A percentile compares a stretch with the other conserved stretches of the same genome.
phyloP scores from a whole-genome alignment of 257 asterid genomes.

The Dorcoceras hygrometricum region DNA sequence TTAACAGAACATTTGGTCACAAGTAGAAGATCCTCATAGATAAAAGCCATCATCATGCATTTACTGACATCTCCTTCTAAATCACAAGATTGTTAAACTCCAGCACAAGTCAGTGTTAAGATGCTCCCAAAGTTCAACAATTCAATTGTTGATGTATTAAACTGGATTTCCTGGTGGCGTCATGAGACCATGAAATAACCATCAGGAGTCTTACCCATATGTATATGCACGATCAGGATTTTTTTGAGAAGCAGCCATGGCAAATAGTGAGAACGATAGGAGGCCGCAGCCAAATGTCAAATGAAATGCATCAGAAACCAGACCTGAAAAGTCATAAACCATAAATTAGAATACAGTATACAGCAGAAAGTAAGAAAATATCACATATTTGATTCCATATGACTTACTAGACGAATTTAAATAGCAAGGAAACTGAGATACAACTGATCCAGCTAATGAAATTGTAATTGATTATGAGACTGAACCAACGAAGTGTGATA shows the following conservation, averaged over 20 bases:
- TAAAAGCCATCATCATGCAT: not conserved
- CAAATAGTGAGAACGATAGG: not conserved
- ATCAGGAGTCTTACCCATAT: slow-evolving; percentile 14
- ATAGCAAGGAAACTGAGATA: not conserved
- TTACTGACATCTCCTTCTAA: not conserved
- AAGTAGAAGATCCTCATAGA: not conserved
- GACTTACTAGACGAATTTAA: not conserved
- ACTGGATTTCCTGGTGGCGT: not conserved
- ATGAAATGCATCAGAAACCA: not conserved
- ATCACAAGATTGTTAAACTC: not conserved
- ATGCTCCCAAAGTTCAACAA: not conserved
- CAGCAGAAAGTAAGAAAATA: too few species aligned
- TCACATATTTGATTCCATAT: not conserved
- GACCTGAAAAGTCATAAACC: not conserved
- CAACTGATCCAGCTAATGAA: not conserved
- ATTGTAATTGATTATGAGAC: not conserved
- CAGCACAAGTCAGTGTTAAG: not conserved
- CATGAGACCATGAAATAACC: not conserved
- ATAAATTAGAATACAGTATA: not conserved
- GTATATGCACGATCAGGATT: not conserved
- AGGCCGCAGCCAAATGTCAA: not conserved
- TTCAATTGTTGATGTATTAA: not conserved
- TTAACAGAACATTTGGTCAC: not conserved
- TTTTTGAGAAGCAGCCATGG: not conserved
- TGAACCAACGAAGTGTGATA: not conserved